Base-by-base conservation (phyloP, 768 basidiomycete species). In the Russula sp. region DNA sequence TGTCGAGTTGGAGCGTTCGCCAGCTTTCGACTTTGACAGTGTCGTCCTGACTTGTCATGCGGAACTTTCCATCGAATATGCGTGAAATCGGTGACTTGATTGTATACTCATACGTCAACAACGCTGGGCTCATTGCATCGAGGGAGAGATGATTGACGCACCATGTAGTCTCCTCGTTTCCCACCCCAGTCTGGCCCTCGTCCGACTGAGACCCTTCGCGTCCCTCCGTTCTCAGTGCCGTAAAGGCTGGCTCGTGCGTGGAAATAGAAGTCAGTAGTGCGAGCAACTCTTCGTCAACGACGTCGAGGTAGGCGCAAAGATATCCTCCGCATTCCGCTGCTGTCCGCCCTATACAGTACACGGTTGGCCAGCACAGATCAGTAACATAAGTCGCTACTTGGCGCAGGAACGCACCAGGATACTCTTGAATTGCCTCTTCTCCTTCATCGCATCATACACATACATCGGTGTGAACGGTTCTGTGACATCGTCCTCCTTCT, bases 311-410 rank as follows among this genome's bases (percentile, higher is more conserved):
- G 77, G 96, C 97, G 2, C 96, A 94, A n/a, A 98, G 79, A 74
- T 97, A 98, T 75, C 98, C 96, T 99, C 95, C 8, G 95, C 96
- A 64, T 99, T 96, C 74, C 98, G 96, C 76, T 99, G 96, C 62
- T 93, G 90, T 0, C 94, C 94, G 44, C 90, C 86, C 84, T 93
- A 67, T n/a, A 6, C 30, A n/a, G n/a, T n/a, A n/a, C 30, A 38
- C 53, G 6, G 36, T 67, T 61, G 22, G 46, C 69, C 58, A 34
- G 62, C 34, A 28, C 30, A 7, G n/a, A 38, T 59, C 16, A 54
- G 51, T n/a, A 46, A 59, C 5, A 20, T 2, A n/a, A 5, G n/a
- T 6, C 13, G 10, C 16, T 0, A 18, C 26, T 4, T 9, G 18
- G 13, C 7, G 22, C 34, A 9, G 6, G 34, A 54, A 82, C 87